Conservation (phyloP, 805 yeast species). For the Candida sithepensis region DNA sequence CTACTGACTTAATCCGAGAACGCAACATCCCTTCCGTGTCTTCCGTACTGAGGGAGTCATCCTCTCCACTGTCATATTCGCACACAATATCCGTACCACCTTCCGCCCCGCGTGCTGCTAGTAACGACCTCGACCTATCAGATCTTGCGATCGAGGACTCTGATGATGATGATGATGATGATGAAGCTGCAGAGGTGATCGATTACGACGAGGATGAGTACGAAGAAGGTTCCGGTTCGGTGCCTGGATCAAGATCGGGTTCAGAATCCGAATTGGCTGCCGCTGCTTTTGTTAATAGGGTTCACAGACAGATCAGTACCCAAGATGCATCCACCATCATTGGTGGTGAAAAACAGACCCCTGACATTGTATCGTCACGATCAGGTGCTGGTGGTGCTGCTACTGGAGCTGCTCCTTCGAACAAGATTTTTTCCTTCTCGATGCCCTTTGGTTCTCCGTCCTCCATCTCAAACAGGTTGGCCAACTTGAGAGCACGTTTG, state of each 20-base stretch:
- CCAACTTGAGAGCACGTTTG: slow-evolving; percentile 18
- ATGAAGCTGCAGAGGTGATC: not conserved
- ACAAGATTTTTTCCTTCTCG: slow-evolving; percentile 48
- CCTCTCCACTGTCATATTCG: not conserved
- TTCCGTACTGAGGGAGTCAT: not conserved
- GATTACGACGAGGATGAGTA: slow-evolving; percentile 21
- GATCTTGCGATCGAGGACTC: not conserved
- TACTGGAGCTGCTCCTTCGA: slow-evolving; percentile 3
- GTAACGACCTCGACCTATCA: not conserved
- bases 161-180: slow-evolving; percentile 1
- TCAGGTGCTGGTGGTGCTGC: too few relatives aligned
- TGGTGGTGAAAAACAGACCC: slow-evolving; percentile 45
- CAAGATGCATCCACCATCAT: slow-evolving; percentile 43
- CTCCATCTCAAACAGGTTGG: slow-evolving; percentile 10
- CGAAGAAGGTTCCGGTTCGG: slow-evolving; percentile 9
- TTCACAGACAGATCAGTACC: slow-evolving; percentile 4
- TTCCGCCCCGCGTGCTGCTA: not conserved
- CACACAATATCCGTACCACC: too few relatives aligned
- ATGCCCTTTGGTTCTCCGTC: slow-evolving; percentile 51
- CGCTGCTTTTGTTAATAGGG: too few relatives aligned
- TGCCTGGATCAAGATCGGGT: too few relatives aligned
- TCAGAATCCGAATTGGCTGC: not conserved
- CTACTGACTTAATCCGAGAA: not conserved
- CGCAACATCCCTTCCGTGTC: not conserved
- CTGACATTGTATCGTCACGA: too few relatives aligned